These are phyloP conservation scores for Globisporangium megalacanthum DNA, from an alignment of 352 stramenopile species.

Conservation along the genomic window DNA sequence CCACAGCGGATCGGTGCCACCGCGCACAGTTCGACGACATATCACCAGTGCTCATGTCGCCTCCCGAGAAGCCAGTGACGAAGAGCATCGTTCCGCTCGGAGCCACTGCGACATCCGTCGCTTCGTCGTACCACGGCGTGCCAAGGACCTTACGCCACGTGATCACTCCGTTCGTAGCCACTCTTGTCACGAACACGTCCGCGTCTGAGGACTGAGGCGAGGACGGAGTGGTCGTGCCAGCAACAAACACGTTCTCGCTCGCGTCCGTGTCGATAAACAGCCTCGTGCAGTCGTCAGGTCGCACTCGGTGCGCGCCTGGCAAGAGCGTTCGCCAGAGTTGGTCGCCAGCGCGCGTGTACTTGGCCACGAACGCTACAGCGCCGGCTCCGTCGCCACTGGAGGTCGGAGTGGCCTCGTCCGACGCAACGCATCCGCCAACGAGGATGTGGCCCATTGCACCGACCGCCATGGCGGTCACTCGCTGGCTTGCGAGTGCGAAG, in stretches of 20 bases:
- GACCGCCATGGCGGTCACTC: not conserved
- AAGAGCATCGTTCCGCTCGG: not conserved
- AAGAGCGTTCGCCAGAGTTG: slow-evolving; percentile 7
- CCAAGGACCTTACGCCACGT: not conserved
- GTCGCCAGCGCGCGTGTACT: slow-evolving; percentile 10
- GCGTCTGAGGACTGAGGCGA: not conserved
- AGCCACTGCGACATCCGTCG: slow-evolving; percentile 1
- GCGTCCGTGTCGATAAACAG: slow-evolving; percentile 1
- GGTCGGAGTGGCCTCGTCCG: not conserved
- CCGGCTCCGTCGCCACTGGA: not conserved
- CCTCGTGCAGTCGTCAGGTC: slow-evolving; percentile 1
- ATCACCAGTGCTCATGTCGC: slow-evolving; percentile 1
- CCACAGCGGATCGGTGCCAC: not conserved
- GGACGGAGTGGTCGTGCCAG: slow-evolving; percentile 1
- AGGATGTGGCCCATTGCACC: not conserved
- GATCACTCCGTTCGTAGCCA: not conserved
- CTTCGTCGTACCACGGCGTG: not conserved
- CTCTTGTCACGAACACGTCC: slow-evolving; percentile 5
- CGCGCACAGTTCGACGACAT: slow-evolving; percentile 1
- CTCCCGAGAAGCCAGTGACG: slow-evolving; percentile 7
- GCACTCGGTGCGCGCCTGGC: not conserved
- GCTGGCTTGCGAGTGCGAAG: not conserved
- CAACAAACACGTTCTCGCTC: slow-evolving; percentile 6
- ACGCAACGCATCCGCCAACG: not conserved
- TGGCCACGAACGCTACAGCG: slow-evolving; percentile 7